Percentiles rank a stretch among this genome's conserved stretches.
These are phyloP conservation scores for Ophiostoma sp. DNA, from an alignment of 2,329 filamentous ascomycete species.

Conservation along the genomic window DNA sequence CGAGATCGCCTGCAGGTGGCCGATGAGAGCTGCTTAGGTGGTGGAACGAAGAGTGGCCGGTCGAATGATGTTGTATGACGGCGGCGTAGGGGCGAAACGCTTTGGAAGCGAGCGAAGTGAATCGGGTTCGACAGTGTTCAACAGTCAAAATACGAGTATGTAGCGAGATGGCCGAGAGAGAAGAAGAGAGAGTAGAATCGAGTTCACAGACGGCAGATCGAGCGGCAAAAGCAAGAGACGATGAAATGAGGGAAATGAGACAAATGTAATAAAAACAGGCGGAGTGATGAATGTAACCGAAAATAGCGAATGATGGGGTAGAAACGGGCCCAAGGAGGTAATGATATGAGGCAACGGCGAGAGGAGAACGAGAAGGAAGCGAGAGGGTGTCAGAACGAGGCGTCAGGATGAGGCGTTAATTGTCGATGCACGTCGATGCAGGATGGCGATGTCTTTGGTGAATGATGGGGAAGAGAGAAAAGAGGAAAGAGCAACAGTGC, in stretches of 20 bases:
- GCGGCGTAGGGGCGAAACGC: background rate
- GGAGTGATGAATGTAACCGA: constrained; percentile 10
- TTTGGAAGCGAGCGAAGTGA: background rate
- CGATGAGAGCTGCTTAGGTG: background rate
- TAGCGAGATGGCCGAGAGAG: too few species aligned
- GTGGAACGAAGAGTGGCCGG: constrained; percentile 14
- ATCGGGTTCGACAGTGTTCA: too few species aligned
- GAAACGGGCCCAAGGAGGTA: background rate
- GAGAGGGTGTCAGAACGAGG: too few species aligned
- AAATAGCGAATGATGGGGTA: constrained; percentile 7
- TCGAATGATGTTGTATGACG: constrained; percentile 11
- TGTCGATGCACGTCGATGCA: background rate
- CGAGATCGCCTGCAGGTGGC: background rate
- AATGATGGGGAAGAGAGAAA: background rate
- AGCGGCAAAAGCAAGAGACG: background rate
- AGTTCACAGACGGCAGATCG: too few species aligned
- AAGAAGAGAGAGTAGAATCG: too few species aligned
- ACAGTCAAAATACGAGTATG: too few species aligned
- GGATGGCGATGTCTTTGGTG: background rate
- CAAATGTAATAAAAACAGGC: constrained; percentile 1
- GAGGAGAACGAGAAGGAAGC: background rate
- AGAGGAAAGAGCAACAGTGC: background rate
- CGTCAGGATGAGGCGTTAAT: background rate
- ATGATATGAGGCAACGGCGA: background rate
- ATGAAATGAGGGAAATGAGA: constrained; percentile 3